Evolutionary conservation across 202 grass and related monocot genomes (phyloP).

Genomic region (Zoysia matrella): DNA sequence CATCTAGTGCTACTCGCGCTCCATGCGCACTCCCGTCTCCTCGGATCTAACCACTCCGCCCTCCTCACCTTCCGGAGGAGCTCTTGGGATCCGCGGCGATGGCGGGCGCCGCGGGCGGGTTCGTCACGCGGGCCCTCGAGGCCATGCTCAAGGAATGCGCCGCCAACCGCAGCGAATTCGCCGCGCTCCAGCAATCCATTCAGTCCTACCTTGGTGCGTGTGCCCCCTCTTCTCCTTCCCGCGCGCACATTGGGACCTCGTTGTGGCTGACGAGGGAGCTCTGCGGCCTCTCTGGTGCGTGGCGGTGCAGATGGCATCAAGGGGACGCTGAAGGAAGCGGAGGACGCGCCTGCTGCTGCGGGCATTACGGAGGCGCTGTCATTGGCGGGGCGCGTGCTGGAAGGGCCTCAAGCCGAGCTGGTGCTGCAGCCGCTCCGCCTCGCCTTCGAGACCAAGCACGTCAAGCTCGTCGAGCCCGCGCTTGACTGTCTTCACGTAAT

Average conservation of each 20-base stretch:
- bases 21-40: conserved; percentile 45
- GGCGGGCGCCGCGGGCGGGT: conserved; percentile 91
- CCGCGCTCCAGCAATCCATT: conserved; percentile 84
- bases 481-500: conserved; percentile 98
- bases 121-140: conserved; percentile 96
- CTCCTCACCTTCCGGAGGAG: conserved; percentile 26
- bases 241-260: conserved; percentile 44
- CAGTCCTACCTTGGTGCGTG: conserved; percentile 84
- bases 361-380: conserved; percentile 78
- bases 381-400: conserved; percentile 78
- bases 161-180: conserved; percentile 87
- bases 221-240: not conserved
- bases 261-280: conserved; percentile 36
- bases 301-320: conserved; percentile 61
- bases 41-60: conserved; percentile 63
- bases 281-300: conserved; percentile 4
- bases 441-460: conserved; percentile 91
- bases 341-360: conserved; percentile 32
- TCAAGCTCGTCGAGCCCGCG: conserved; percentile 94
- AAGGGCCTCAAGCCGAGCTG: conserved; percentile 86
- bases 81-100: conserved; percentile 54
- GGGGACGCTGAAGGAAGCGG: conserved; percentile 41
- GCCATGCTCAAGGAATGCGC: conserved; percentile 98
- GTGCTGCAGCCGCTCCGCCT: conserved; percentile 95
- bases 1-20: conserved; percentile 31